These are phyloP conservation scores for Staphylotrichum tortipilum DNA, from an alignment of 495 filamentous ascomycete species.

Conservation along the genomic window DNA sequence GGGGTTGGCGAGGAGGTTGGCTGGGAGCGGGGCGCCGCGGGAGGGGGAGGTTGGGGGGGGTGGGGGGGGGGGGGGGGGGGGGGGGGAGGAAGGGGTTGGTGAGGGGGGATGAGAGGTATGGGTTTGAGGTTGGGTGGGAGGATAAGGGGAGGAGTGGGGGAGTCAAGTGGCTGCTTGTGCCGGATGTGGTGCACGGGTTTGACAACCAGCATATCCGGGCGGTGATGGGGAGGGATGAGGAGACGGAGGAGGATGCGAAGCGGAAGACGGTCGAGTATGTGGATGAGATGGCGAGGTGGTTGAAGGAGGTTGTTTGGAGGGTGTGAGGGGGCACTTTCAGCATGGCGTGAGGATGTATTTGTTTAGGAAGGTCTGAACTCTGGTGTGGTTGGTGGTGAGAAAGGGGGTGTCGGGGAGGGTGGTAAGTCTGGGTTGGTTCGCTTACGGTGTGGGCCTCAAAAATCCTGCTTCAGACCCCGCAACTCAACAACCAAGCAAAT, in stretches of 20 bases:
- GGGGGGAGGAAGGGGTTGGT: conserved; percentile 16
- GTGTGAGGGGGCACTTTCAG: too few relatives aligned
- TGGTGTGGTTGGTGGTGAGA: too few relatives aligned
- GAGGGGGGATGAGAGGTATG: conserved; percentile 20
- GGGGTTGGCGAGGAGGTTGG: conserved; percentile 24
- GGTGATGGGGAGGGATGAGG: conserved; percentile 19
- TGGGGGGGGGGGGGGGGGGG: conserved; percentile 5
- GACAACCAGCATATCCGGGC: conserved; percentile 20
- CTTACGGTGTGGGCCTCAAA: too few relatives aligned
- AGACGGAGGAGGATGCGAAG: conserved; percentile 21
- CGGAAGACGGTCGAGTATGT: conserved; percentile 28
- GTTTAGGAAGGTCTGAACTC: too few relatives aligned
- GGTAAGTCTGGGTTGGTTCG: too few relatives aligned
- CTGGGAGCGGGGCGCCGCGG: conserved; percentile 9
- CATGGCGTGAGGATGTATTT: too few relatives aligned
- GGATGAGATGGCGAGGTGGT: conserved; percentile 27
- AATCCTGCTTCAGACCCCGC: neutral
- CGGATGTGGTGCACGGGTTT: conserved; percentile 33
- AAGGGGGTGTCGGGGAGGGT: too few relatives aligned
- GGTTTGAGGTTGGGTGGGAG: conserved; percentile 18
- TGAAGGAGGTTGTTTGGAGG: conserved; percentile 14
- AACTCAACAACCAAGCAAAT: conserved; percentile 2
- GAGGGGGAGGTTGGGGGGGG: conserved; percentile 19
- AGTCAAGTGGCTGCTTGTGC: conserved; percentile 30
- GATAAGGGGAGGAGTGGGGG: too few relatives aligned